Evolutionary conservation across 2,329 filamentous ascomycete species (phyloP).

Genomic region (Elsinoe ampelina): DNA sequence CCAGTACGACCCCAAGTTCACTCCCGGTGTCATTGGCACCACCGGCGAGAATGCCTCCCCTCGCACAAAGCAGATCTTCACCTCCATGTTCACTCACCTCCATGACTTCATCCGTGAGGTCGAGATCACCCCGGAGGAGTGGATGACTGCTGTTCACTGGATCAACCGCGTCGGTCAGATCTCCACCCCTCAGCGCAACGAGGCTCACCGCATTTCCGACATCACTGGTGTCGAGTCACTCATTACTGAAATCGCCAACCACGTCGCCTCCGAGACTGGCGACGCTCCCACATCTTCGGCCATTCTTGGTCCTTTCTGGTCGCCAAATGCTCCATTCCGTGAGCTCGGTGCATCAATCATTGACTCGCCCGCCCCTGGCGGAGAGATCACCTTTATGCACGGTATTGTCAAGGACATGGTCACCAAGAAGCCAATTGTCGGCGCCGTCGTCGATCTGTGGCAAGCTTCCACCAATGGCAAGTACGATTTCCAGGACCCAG

Average conservation of each 20-base stretch:
- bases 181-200: constrained; percentile 59
- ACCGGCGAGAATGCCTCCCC: constrained; percentile 62
- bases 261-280: constrained; percentile 49
- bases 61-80: constrained; percentile 55
- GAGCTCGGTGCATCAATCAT: constrained; percentile 58
- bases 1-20: constrained; percentile 68
- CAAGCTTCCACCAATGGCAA: constrained; percentile 50
- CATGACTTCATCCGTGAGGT: constrained; percentile 73
- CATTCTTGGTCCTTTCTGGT: constrained; percentile 73
- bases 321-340: constrained; percentile 63
- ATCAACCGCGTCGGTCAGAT: constrained; percentile 66
- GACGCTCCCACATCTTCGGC: constrained; percentile 61
- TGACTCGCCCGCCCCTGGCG: constrained; percentile 50
- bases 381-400: constrained; percentile 58
- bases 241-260: constrained; percentile 59
- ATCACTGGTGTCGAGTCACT: constrained; percentile 67
- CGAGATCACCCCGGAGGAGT: constrained; percentile 67
- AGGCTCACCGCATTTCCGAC: constrained; percentile 63
- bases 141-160: constrained; percentile 65
- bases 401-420: constrained; percentile 56
- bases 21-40: constrained; percentile 60
- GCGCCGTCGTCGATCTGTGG: constrained; percentile 69
- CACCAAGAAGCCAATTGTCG: constrained; percentile 56
- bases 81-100: constrained; percentile 58
- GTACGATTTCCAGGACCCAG: constrained; percentile 65